Evolutionary conservation across 176 grass and related monocot genomes (phyloP).

Genomic region (Hsuehochloa calcarea): DNA sequence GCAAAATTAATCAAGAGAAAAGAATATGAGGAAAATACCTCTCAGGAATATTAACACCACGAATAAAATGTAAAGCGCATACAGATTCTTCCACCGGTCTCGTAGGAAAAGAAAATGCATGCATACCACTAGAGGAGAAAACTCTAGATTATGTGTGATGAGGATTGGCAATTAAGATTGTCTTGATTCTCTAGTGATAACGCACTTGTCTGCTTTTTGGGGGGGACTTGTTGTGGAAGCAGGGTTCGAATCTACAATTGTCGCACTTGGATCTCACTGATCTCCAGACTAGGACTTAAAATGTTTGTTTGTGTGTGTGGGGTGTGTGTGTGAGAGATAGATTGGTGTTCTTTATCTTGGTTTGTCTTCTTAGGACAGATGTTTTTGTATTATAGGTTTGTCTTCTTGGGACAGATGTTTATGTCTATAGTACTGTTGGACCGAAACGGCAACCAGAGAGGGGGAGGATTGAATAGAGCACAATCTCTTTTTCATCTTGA

Average conservation of each 20-base stretch:
- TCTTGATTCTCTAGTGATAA: not conserved
- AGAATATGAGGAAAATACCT: not conserved
- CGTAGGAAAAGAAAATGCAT: constrained; percentile 2
- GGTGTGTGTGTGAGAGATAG: too few species aligned
- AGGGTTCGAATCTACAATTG: not conserved
- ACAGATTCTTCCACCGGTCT: not conserved
- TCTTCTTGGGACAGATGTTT: too few species aligned
- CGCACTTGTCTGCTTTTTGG: not conserved
- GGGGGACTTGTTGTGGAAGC: not conserved
- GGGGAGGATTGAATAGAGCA: too few species aligned
- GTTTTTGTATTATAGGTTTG: too few species aligned
- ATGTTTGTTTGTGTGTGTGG: too few species aligned
- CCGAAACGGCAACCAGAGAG: too few species aligned
- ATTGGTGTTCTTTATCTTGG: too few species aligned
- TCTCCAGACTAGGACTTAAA: not conserved
- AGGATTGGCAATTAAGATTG: not conserved
- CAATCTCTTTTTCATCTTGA: too few species aligned
- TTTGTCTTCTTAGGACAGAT: too few species aligned
- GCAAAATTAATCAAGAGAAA: not conserved
- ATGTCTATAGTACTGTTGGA: too few species aligned
- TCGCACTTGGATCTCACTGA: not conserved
- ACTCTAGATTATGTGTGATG: constrained; percentile 9
- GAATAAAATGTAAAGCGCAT: not conserved
- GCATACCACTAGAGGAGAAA: not conserved
- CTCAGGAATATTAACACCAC: not conserved